Evolutionary conservation across 345 rosid genomes (phyloP), one percentile per base, ranked within the genome.

Genomic region (Arabis hirsuta): DNA sequence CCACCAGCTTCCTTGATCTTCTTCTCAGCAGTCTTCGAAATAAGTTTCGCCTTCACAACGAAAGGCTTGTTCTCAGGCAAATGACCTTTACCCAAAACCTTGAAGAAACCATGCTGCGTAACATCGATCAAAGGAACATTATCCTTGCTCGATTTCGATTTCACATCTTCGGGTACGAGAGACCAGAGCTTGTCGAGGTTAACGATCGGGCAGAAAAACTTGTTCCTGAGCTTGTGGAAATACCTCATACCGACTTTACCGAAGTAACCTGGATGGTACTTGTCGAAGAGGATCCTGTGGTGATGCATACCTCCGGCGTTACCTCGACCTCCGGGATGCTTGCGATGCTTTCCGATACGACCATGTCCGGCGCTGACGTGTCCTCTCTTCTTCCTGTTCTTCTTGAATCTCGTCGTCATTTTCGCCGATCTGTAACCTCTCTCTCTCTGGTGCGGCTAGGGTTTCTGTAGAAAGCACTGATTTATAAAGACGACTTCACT

Each of bases 221-320:
- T 88, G 86, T 90, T 90, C 12, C 91, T 81, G 29, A 88, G 86
- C 86, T 86, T 90, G 80, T 90, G 96, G 80, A 88, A 90, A 69
- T 90, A 90, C 38, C 96, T 74, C 96, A 90, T 90, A 55, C 96
- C 96, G n/a, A 90, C 96, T 62, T 90, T 88, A 6, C 96, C 95
- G 55, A 90, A 90, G 58, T 82, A 90, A 41, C 96, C 96, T 0
- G 95, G 96, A 69, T 90, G 96, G 78, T 88, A 90, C 85, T 90
- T 90, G 88, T 88, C 95, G 81, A 90, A 88, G 64, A 90, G 90
- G 84, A 90, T 90, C 72, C 95, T 55, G 85, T 90, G 96, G 84
- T 88, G 96, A 80, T 90, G 95, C 96, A 88, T 81, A 39, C 96
- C 95, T 64, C 96, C 95, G 5, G 95, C 95, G 80, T 90, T 90